These are phyloP conservation scores for Tephrocybe sp. DNA, from an alignment of 768 basidiomycete genomes.

Conservation along the genomic window DNA sequence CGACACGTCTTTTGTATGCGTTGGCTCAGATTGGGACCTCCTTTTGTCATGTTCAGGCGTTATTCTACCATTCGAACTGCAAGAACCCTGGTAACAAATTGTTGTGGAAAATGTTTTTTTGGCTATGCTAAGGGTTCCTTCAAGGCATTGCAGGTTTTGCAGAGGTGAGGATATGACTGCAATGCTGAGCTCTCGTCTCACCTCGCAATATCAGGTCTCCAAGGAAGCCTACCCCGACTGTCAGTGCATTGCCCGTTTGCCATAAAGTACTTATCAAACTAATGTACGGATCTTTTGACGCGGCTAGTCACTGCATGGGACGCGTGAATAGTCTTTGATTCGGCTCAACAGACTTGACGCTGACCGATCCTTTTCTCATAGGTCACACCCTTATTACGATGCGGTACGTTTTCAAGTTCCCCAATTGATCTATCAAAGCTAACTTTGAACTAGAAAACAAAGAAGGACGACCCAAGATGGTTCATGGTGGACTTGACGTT, in stretches of 20 bases:
- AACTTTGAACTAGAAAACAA: slow-evolving; percentile 63
- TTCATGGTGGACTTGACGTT: slow-evolving; percentile 89
- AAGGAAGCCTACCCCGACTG: slow-evolving; percentile 91
- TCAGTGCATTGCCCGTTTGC: slow-evolving; percentile 36
- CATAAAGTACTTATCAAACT: not conserved
- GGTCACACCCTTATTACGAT: slow-evolving; percentile 81
- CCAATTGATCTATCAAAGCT: not conserved
- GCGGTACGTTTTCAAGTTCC: slow-evolving; percentile 39
- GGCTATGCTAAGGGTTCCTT: not conserved
- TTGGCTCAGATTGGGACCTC: no score
- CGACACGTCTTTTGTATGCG: not conserved
- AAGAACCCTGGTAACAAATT: slow-evolving; percentile 63
- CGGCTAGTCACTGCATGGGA: slow-evolving; percentile 87
- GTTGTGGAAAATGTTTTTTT: not conserved
- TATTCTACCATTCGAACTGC: slow-evolving; percentile 89
- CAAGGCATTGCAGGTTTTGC: slow-evolving; percentile 78
- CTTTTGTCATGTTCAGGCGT: no score
- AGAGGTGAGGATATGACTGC: slow-evolving; percentile 45
- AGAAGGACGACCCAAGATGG: slow-evolving; percentile 79
- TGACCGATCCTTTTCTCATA: slow-evolving; percentile 17
- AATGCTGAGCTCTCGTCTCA: slow-evolving; percentile 7
- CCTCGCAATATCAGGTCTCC: slow-evolving; percentile 48
- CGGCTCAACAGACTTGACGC: slow-evolving; percentile 7
- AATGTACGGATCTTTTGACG: not conserved
- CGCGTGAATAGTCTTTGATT: slow-evolving; percentile 44